A percentile compares a stretch with the other conserved stretches of the same genome.
These are phyloP conservation scores for Stephania japonica DNA, from an alignment of 164 flowering plant species.

Conservation along the genomic window DNA sequence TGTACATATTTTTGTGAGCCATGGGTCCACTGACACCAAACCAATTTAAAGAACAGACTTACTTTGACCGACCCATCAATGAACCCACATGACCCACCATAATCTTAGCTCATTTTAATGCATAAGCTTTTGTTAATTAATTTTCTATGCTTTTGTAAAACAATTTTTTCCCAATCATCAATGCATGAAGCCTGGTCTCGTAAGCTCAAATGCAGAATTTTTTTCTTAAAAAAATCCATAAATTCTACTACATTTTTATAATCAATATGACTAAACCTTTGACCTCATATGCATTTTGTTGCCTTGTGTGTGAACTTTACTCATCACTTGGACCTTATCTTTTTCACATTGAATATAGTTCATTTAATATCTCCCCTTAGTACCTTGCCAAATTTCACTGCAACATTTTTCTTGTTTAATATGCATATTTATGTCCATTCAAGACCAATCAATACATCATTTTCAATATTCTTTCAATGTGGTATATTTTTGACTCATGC, in stretches of 20 bases:
- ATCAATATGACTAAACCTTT: no score
- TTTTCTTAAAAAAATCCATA: no score
- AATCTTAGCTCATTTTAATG: neutral
- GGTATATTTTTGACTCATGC: neutral
- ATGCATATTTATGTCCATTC: constrained; percentile 3
- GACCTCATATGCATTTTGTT: neutral
- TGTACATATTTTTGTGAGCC: neutral
- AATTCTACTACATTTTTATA: no score
- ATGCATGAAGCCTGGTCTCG: no score
- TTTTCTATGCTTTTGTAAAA: no score
- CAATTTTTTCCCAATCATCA: no score
- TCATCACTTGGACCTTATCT: neutral
- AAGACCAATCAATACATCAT: neutral
- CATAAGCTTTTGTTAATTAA: no score
- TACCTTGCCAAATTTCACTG: neutral
- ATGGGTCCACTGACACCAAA: constrained; percentile 2
- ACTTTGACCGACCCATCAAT: neutral
- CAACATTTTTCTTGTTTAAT: neutral
- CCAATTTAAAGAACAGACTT: constrained; percentile 1
- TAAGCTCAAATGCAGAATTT: no score
- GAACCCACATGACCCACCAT: neutral
- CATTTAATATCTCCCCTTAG: constrained; percentile 1
- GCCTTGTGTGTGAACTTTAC: neutral
- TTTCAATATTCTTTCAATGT: neutral
- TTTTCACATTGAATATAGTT: constrained; percentile 3